A percentile compares a stretch with the other conserved stretches of the same genome.
phyloP scores from a whole-genome alignment of 352 stramenopile genomes.

The Phytophthora litchii region DNA sequence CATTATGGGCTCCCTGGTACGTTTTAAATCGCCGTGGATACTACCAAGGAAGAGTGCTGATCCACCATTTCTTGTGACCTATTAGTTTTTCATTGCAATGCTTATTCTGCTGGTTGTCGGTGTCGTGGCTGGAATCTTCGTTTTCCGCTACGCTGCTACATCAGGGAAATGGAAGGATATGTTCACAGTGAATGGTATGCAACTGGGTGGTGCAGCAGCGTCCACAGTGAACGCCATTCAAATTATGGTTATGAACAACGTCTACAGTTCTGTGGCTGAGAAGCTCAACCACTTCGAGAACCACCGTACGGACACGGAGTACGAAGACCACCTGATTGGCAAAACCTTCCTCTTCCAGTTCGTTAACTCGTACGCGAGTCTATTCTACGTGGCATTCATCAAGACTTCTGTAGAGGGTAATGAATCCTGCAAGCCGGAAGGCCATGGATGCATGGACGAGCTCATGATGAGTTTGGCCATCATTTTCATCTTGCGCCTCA shows the following conservation, averaged over 20 bases:
- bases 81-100: constrained; percentile 73
- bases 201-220: constrained; percentile 55
- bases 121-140: constrained; percentile 72
- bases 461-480: constrained; percentile 78
- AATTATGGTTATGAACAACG: constrained; percentile 83
- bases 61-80: background rate
- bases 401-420: constrained; percentile 61
- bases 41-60: background rate
- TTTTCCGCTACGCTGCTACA: constrained; percentile 71
- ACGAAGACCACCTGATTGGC: constrained; percentile 91
- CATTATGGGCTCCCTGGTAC: constrained; percentile 72
- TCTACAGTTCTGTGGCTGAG: constrained; percentile 67
- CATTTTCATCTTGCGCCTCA: constrained; percentile 75
- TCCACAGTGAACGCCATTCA: constrained; percentile 83
- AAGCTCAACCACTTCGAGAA: constrained; percentile 92
- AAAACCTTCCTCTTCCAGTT: constrained; percentile 88
- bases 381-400: constrained; percentile 90
- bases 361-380: constrained; percentile 82
- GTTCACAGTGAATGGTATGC: constrained; percentile 57
- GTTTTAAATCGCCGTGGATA: background rate
- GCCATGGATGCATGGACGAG: constrained; percentile 76
- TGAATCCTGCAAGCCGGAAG: constrained; percentile 44
- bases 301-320: constrained; percentile 96
- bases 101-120: constrained; percentile 73
- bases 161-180: constrained; percentile 56